A percentile compares a stretch with the other conserved stretches of the same genome.
Conservation (phyloP, 2,329 filamentous ascomycete genomes). For the Lachnellula hyalina region DNA sequence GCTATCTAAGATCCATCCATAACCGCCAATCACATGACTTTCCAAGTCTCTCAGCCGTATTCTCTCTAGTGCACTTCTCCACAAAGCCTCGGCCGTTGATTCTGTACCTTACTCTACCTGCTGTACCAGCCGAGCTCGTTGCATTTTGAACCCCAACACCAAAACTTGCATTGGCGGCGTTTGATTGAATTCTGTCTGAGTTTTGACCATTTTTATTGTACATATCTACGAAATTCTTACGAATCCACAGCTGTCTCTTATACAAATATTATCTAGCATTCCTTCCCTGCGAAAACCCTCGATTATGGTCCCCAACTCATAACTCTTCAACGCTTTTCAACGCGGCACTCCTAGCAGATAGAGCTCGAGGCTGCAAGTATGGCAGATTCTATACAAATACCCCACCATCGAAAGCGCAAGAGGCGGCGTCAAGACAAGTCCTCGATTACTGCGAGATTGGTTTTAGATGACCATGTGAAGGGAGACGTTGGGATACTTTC, state of each 20-base stretch:
- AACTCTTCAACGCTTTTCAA: constrained; percentile 12
- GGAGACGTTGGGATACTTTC: constrained; percentile 83
- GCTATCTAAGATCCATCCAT: not conserved
- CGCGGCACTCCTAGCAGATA: constrained; percentile 6
- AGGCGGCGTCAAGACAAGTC: constrained; percentile 63
- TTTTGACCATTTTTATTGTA: constrained; percentile 4
- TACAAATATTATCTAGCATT: not conserved
- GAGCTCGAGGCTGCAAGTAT: constrained; percentile 6
- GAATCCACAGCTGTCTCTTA: not conserved
- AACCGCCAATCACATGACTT: not conserved
- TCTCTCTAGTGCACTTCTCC: not conserved
- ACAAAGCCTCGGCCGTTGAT: constrained; percentile 8
- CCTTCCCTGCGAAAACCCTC: not conserved
- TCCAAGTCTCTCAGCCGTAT: not conserved
- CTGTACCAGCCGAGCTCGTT: constrained; percentile 2
- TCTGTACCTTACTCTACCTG: not conserved
- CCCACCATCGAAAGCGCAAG: constrained; percentile 36
- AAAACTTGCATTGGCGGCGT: constrained; percentile 8
- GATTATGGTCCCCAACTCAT: constrained; percentile 10
- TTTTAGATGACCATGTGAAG: constrained; percentile 80
- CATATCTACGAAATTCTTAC: not conserved
- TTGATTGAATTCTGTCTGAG: constrained; percentile 1
- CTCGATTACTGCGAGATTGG: constrained; percentile 70
- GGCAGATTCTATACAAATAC: constrained; percentile 18
- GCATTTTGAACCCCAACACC: not conserved